Conservation (phyloP, 2,329 filamentous ascomycete genomes). For the Daldinia eschscholtzii region DNA sequence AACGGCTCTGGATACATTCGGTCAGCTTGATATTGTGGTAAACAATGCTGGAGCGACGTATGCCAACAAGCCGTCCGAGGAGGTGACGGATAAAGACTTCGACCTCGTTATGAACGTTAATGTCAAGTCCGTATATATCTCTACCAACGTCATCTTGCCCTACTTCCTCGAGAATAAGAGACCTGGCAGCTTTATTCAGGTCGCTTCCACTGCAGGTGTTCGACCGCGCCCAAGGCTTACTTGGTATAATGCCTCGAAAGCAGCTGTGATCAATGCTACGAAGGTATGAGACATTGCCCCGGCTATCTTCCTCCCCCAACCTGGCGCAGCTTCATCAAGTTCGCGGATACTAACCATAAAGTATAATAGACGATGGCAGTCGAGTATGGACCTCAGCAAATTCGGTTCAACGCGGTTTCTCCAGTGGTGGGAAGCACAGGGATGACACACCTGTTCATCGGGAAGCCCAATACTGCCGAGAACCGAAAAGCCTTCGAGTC, state of each 20-base stretch:
- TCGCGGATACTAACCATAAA: conserved; percentile 17
- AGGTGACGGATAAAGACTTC: conserved; percentile 75
- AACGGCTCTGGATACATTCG: conserved; percentile 60
- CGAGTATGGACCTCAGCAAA: conserved; percentile 78
- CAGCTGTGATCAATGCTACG: conserved; percentile 71
- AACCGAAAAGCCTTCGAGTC: conserved; percentile 68
- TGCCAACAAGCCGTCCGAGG: conserved; percentile 70
- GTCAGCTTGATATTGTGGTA: conserved; percentile 68
- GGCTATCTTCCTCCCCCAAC: background rate
- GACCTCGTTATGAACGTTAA: conserved; percentile 76
- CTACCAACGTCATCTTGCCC: conserved; percentile 69
- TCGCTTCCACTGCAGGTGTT: conserved; percentile 72
- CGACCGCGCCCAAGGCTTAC: conserved; percentile 73
- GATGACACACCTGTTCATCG: conserved; percentile 68
- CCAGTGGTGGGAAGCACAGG: conserved; percentile 76
- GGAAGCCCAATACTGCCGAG: conserved; percentile 72
- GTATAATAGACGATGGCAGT: conserved; percentile 66
- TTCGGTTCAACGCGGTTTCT: conserved; percentile 79
- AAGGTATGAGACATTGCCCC: conserved; percentile 52
- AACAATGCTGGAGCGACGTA: conserved; percentile 73
- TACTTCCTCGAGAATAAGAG: conserved; percentile 70
- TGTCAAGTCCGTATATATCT: conserved; percentile 74
- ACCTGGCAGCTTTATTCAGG: conserved; percentile 73
- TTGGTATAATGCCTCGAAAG: conserved; percentile 79
- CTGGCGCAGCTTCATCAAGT: background rate